These are phyloP conservation scores for Rhizophlyctis rosea DNA, from an alignment of 192 early-diverging fungal species.

Conservation along the genomic window DNA sequence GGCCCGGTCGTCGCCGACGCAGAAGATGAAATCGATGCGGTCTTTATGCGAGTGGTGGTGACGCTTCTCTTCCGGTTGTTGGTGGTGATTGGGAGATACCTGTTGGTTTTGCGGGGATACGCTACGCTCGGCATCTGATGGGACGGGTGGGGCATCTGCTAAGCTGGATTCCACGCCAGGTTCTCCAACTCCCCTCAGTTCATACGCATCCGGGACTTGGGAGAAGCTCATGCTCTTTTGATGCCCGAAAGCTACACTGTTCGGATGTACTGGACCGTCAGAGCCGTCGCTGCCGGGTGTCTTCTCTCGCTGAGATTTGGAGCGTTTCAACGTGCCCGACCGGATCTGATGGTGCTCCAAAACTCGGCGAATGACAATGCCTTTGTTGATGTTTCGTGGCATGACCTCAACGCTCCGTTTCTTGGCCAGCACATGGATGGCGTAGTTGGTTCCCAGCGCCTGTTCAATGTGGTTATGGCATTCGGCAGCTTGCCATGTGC, in stretches of 20 bases:
- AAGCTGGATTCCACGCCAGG: background rate
- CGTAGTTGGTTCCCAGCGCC: conserved; percentile 59
- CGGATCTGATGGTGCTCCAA: conserved; percentile 53
- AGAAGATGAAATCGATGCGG: conserved; percentile 63
- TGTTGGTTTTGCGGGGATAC: background rate
- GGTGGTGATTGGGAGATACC: background rate
- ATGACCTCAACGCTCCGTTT: conserved; percentile 69
- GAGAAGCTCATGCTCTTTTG: no score
- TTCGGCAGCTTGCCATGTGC: conserved; percentile 77
- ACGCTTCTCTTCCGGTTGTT: background rate
- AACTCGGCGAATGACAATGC: conserved; percentile 53
- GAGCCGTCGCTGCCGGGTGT: no score
- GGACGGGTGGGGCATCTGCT: background rate
- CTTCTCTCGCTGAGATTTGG: no score
- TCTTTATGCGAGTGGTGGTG: conserved; percentile 11
- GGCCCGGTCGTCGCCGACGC: conserved; percentile 71
- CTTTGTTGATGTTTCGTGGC: conserved; percentile 70
- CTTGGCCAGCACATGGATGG: conserved; percentile 67
- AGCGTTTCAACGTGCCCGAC: background rate
- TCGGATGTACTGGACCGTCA: background rate
- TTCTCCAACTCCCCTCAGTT: no score
- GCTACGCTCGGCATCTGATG: background rate
- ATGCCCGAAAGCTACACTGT: background rate
- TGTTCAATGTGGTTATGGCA: conserved; percentile 82
- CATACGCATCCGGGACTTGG: no score